Base-by-base conservation (phyloP, 768 basidiomycete species). In the Stropharia rugosoannulata region DNA sequence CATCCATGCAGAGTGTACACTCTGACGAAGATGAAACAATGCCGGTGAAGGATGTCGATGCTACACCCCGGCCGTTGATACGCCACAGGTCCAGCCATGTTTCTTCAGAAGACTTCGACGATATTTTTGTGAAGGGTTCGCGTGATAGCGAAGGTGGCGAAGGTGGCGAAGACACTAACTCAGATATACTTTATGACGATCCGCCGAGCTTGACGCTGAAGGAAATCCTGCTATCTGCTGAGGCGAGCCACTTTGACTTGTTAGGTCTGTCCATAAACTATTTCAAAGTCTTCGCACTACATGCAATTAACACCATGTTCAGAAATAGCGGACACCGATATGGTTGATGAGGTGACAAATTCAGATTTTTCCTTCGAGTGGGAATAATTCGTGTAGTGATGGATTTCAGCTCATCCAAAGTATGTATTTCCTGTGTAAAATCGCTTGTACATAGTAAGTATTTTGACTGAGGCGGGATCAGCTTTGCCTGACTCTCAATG, bases 121-220 rank as follows among this genome's bases (percentile, higher is more conserved):
- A 27, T 18, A 36, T 45, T 13, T 29, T 49, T 2, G 45, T 18
- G 25, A 51, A 47, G 11, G 37, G 19, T 22, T 37, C 16, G 22
- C 42, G 18, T 10, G 54, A 55, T 8, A 29, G 38, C 10, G 56
- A 48, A 3, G 48, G 16, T n/a, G 49, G 38, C 10, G 56, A 48
- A 3, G 48, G 16, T n/a, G 49, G 35, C 13, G 48, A 56, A 12
- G 56, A 56, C 3, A 63, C 58, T 15, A 71, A 64, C n/a, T 65
- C 64, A 12, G 67, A 71, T 35, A 62, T 54, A n/a, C 66, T 68
- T 44, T 52, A 35, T 13, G 67, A 71, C 36, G 80, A 80, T 55
- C 73, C 63, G 12, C 70, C 68, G 5, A 82, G 80, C 59, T 74
- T 80, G 73, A 80, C 78, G 18, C 67, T 82, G 29, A 73, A 73